Evolutionary conservation across 2,329 filamentous ascomycete genomes (phyloP).

Genomic region (Sporothrix variecibatus): DNA sequence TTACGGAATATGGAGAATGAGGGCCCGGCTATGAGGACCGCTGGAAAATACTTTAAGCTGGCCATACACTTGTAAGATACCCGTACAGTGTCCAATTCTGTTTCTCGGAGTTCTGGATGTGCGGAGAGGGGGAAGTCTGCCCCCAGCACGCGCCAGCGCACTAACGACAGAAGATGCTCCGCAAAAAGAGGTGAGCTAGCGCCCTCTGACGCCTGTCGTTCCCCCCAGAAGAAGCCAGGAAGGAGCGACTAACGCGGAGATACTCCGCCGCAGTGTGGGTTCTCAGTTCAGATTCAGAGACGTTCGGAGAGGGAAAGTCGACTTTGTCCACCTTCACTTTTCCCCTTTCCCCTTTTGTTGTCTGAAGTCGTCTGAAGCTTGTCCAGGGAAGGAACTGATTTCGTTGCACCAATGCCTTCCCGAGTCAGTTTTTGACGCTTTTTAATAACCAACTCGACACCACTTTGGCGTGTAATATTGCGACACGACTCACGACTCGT

Average conservation of each 20-base stretch:
- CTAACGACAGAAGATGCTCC: not conserved
- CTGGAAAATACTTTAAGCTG: not conserved
- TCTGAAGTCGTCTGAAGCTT: not conserved
- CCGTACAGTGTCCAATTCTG: not conserved
- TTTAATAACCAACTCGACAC: not conserved
- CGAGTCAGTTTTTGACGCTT: not conserved
- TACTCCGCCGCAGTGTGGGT: not conserved
- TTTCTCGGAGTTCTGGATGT: not conserved
- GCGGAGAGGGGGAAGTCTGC: not conserved
- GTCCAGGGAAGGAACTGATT: not conserved
- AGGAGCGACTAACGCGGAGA: slow-evolving; percentile 5
- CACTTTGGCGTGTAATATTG: not conserved
- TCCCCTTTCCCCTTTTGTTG: not conserved
- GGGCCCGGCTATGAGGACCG: not conserved
- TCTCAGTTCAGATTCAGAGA: not conserved
- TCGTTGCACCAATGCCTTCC: not conserved
- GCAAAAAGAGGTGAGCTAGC: not conserved
- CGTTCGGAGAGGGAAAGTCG: too few relatives aligned
- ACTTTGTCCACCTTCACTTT: not conserved
- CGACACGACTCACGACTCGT: not conserved
- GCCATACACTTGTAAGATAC: not conserved
- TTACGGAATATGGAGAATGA: not conserved
- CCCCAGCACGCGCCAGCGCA: too few relatives aligned
- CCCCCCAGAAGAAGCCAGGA: not conserved
- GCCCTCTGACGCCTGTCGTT: not conserved